Conservation (phyloP, 768 basidiomycete genomes). For the Mycena rebaudengoi region DNA sequence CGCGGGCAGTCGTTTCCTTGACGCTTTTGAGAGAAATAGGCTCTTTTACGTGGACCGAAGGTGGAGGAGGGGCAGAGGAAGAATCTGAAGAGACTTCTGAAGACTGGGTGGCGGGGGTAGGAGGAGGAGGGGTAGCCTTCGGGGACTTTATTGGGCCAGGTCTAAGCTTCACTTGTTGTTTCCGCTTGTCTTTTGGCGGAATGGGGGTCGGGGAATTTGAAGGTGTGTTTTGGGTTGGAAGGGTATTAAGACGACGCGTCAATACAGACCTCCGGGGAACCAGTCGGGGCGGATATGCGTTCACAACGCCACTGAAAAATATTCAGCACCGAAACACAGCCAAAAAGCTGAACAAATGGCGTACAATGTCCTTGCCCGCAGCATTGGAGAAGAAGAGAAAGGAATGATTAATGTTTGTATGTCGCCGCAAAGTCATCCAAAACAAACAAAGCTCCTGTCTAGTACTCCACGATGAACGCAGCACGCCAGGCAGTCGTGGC, state of each 20-base stretch:
- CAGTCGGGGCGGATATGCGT: not conserved
- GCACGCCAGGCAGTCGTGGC: constrained; percentile 31
- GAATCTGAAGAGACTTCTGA: constrained; percentile 31
- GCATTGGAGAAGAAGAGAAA: not conserved
- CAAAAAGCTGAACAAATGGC: not conserved
- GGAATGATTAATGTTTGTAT: not conserved
- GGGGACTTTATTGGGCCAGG: constrained; percentile 17
- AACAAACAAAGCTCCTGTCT: too few species aligned
- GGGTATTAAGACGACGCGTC: constrained; percentile 11
- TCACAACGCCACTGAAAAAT: not conserved
- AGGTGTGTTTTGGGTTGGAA: not conserved
- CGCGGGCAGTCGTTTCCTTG: constrained; percentile 65
- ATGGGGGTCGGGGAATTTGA: not conserved
- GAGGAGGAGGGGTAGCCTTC: constrained; percentile 31
- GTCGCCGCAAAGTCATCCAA: not conserved
- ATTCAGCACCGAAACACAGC: not conserved
- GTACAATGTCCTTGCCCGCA: constrained; percentile 1
- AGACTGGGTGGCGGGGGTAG: constrained; percentile 31
- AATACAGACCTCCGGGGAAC: not conserved
- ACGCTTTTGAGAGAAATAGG: constrained; percentile 39
- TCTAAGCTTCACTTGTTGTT: constrained; percentile 1
- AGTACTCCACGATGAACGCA: constrained; percentile 15
- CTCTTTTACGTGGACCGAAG: constrained; percentile 14
- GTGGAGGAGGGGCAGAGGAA: constrained; percentile 25
- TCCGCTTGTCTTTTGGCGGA: not conserved